These are phyloP conservation scores for Nakaseomyces bracarensis DNA, from an alignment of 1,139 yeast genomes.

Conservation along the genomic window DNA sequence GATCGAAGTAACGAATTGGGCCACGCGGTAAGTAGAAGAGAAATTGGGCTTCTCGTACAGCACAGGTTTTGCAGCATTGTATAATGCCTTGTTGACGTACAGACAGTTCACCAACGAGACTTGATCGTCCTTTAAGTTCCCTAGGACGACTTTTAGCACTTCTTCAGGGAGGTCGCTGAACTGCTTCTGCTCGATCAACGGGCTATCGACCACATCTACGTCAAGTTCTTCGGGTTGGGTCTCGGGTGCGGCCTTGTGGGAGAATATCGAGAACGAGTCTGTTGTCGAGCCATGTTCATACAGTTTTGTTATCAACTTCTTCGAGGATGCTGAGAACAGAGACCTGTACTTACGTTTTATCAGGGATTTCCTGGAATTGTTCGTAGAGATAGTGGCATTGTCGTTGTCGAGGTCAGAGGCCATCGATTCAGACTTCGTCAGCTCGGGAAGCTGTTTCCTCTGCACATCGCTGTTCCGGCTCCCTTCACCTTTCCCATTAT, in stretches of 20 bases:
- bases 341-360: slow-evolving; percentile 24
- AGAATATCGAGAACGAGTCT: slow-evolving; percentile 22
- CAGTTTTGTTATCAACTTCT: slow-evolving; percentile 20
- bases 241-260: slow-evolving; percentile 17
- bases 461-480: background rate
- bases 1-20: slow-evolving; percentile 63
- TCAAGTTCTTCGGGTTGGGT: background rate
- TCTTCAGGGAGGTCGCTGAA: slow-evolving; percentile 28
- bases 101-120: slow-evolving; percentile 37
- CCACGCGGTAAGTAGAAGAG: slow-evolving; percentile 64
- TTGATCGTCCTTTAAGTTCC: slow-evolving; percentile 26
- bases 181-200: slow-evolving; percentile 9
- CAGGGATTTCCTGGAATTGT: slow-evolving; percentile 11
- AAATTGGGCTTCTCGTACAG: slow-evolving; percentile 49
- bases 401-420: slow-evolving; percentile 4
- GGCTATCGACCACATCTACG: slow-evolving; percentile 10
- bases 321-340: slow-evolving; percentile 21
- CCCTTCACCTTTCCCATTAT: slow-evolving; percentile 10
- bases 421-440: background rate
- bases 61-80: slow-evolving; percentile 44
- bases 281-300: slow-evolving; percentile 17
- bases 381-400: slow-evolving; percentile 2
- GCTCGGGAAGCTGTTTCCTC: background rate
- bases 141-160: slow-evolving; percentile 19
- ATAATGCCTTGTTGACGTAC: slow-evolving; percentile 43